These are phyloP conservation scores for Phytophthora tubulina DNA, from an alignment of 352 stramenopile species.

Conservation along the genomic window DNA sequence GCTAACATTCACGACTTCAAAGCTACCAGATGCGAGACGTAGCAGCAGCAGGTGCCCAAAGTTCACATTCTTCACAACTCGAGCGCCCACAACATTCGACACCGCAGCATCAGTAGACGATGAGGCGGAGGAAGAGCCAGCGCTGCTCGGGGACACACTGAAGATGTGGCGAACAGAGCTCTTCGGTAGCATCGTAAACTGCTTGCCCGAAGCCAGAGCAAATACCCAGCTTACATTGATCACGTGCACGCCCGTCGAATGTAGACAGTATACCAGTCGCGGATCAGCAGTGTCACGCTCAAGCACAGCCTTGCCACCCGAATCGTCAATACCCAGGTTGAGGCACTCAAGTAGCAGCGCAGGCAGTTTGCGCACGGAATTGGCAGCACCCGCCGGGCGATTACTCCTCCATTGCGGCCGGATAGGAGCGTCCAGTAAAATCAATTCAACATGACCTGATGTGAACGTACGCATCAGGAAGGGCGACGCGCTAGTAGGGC, in stretches of 20 bases:
- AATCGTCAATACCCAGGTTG: conserved; percentile 78
- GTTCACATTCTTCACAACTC: conserved; percentile 80
- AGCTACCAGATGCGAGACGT: conserved; percentile 73
- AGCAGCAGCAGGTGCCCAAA: conserved; percentile 81
- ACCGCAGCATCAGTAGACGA: conserved; percentile 28
- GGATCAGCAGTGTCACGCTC: conserved; percentile 60
- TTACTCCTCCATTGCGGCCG: conserved; percentile 71
- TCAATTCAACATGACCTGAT: conserved; percentile 78
- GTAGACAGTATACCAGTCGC: conserved; percentile 75
- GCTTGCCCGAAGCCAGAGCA: conserved; percentile 62
- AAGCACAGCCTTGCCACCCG: conserved; percentile 67
- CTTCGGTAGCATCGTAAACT: conserved; percentile 68
- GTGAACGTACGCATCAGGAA: conserved; percentile 78
- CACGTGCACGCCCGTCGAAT: conserved; percentile 83
- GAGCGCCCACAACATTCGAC: conserved; percentile 70
- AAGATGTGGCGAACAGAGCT: conserved; percentile 83
- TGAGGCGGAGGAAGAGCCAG: background rate
- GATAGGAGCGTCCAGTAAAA: conserved; percentile 71
- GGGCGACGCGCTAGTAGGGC: conserved; percentile 47
- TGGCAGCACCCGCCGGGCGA: conserved; percentile 28
- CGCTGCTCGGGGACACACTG: conserved; percentile 63
- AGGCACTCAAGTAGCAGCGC: conserved; percentile 79
- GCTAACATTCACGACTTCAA: conserved; percentile 86
- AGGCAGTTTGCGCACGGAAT: conserved; percentile 40
- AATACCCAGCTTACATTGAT: conserved; percentile 83